Conservation (phyloP, 257 asterid species). For the Solanum piurae region DNA sequence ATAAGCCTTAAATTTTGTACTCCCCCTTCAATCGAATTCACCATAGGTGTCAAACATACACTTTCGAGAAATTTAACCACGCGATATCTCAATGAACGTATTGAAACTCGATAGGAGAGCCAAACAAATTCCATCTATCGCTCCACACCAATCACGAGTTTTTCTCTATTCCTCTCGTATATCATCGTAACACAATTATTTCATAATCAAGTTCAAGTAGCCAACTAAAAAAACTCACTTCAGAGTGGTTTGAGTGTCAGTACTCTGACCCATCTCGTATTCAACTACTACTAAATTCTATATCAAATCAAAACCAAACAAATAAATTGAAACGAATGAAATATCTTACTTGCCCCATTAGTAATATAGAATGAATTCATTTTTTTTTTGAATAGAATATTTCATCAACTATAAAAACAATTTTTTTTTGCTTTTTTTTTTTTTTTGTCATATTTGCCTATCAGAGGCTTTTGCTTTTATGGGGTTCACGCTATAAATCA, state of each 20-base stretch:
- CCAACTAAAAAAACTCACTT: neutral
- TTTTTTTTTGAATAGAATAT: neutral
- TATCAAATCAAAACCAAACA: neutral
- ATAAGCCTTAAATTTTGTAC: neutral
- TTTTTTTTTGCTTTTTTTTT: neutral
- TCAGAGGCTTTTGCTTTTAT: neutral
- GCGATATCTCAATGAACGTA: neutral
- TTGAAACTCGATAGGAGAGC: rapidly evolving
- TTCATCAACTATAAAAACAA: neutral
- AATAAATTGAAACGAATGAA: neutral
- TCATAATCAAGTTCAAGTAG: neutral
- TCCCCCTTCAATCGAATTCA: neutral
- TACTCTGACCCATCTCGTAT: neutral
- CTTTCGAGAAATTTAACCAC: neutral
- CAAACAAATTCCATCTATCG: neutral
- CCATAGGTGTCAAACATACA: neutral
- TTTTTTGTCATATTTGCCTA: neutral
- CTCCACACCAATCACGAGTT: rapidly evolving
- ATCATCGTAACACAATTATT: neutral
- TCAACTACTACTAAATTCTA: neutral
- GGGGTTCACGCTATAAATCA: neutral
- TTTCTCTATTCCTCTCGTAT: too few relatives aligned
- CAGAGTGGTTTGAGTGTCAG: too few relatives aligned
- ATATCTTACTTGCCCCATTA: neutral
- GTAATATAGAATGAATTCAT: neutral